Evolutionary conservation across 176 grass and related monocot genomes (phyloP), one percentile per base, ranked within the genome.

Genomic region (Aegilops longissima): DNA sequence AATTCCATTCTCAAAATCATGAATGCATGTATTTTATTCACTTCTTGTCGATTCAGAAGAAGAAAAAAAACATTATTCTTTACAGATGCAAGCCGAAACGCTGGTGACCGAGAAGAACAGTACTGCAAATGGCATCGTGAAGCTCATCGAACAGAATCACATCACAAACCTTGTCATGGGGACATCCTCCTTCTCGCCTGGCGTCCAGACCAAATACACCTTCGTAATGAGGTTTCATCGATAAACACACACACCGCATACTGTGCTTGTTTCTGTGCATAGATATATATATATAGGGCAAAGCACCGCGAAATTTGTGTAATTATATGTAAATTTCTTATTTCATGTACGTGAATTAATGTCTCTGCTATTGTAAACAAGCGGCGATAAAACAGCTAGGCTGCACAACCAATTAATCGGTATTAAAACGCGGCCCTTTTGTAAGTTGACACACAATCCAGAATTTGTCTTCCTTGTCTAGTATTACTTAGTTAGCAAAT

Each of bases 151-250:
- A 38, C 74, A 85, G 44, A 45, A 87, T 88, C 51, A 33, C 11
- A 90, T 97, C 79, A 92, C 86, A 34, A 62, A 91, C 16, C 88
- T 97, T 85, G 84, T 89, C 34, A 91, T 94, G 78, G 95, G 95
- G 80, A 87, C 90, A 38, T 91, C 92, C 81, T 88, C 90, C 38
- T 72, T 90, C 66, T 56, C 13, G 12, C 47, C 47, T 13, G 47
- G 16, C 13, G 77, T 5, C 52, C 9, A 86, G 13, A 59, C 45
- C n/a, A 25, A 70, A 6, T 78, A 52, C 17, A 47, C 10, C 6
- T 34, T 58, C 77, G 23, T 11, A 70, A 31, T 49, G 12, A 76
- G 11, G 17, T 31, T 31, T 61, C 10, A 71, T 83, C 9, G 69
- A 70, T 75, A 59, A 73, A 52, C 8, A 70, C 47, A 51, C 31